Conservation (phyloP, 495 filamentous ascomycete species). For the Bathelium albidoporum region DNA sequence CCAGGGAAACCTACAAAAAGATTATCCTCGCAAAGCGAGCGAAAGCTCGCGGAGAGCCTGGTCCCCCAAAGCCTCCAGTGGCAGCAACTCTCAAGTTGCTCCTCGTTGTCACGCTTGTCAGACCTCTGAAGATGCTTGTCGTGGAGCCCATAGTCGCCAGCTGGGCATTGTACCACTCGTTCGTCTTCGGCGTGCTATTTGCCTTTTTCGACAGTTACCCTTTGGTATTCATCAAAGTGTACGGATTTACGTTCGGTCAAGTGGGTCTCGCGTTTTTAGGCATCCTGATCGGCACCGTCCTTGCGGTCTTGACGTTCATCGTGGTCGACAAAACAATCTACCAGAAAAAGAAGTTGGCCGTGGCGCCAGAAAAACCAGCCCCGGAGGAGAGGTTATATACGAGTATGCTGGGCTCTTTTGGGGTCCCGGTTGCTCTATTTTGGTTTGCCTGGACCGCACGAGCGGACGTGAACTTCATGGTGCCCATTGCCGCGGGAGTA, state of each 20-base stretch:
- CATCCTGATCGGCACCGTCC: not conserved
- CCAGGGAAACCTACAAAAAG: not conserved
- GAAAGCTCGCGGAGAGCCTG: constrained; percentile 22
- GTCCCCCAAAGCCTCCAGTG: constrained; percentile 17
- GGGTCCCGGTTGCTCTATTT: constrained; percentile 44
- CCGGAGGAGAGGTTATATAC: not conserved
- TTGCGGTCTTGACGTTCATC: constrained; percentile 1
- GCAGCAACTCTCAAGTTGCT: not conserved
- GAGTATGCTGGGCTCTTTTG: not conserved
- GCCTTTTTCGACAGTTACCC: constrained; percentile 1
- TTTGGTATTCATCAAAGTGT: not conserved
- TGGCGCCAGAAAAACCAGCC: not conserved
- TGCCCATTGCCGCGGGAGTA: constrained; percentile 51
- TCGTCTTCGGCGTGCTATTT: not conserved
- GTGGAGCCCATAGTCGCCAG: not conserved
- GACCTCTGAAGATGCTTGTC: not conserved
- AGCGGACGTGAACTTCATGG: constrained; percentile 48
- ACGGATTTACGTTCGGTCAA: not conserved
- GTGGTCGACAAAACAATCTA: not conserved
- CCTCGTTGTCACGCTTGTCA: constrained; percentile 2
- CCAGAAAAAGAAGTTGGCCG: constrained; percentile 1
- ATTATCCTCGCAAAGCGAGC: constrained; percentile 17
- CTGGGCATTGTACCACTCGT: constrained; percentile 1
- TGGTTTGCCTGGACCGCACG: constrained; percentile 43
- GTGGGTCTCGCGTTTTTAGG: constrained; percentile 1